Base-by-base conservation (phyloP, 2,329 filamentous ascomycete genomes). In the Pyrenophora seminiperda region DNA sequence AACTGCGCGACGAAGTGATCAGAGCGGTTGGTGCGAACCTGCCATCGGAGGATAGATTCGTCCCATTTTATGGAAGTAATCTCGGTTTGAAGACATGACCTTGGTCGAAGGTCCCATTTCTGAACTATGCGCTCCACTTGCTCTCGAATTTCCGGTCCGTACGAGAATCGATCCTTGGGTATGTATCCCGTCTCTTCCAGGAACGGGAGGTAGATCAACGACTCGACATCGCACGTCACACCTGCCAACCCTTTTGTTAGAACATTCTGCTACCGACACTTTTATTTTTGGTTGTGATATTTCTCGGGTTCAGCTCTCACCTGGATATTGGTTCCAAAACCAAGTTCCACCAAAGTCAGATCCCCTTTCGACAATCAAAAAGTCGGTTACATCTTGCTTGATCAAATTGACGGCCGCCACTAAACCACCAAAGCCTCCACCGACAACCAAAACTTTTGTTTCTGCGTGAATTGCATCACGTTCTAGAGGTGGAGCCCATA, bases 151-250 rank as follows among this genome's bases (percentile, higher is more conserved):
- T 52, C 49, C 3, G 15, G 9, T 5, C 49, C 49, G n/a, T 43
- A 39, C 2, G 43, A 39, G 10, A 78, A 81, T 22, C 72, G 71
- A 19, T 78, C 69, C 19, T 69, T 77, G 0, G 83, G 83, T 56
- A 83, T 74, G 60, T 82, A 83, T 0, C 39, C 42, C 2, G 40
- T 43, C 34, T 54, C 52, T 11, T 54, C 52, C 1, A 54, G 39
- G 4, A 54, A 19, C 4, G 52, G 52, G 13, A 85, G 65, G 59
- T 86, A 86, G 17, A 77, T 72, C 53, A 81, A 84, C 24, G 76
- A 74, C 65, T 87, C 83, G 3, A 83, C 67, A 57, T 87, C 83
- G 59, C 83, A 86, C 58, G 67, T 71, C 5, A 77, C 47, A 1
- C 78, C 78, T 7, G 77, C n/a, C n/a, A n/a, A n/a, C n/a, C n/a